Percentiles rank a stretch among this genome's conserved stretches.
Evolutionary conservation across 495 filamentous ascomycete species (phyloP).

Genomic region (Podospora sp.): DNA sequence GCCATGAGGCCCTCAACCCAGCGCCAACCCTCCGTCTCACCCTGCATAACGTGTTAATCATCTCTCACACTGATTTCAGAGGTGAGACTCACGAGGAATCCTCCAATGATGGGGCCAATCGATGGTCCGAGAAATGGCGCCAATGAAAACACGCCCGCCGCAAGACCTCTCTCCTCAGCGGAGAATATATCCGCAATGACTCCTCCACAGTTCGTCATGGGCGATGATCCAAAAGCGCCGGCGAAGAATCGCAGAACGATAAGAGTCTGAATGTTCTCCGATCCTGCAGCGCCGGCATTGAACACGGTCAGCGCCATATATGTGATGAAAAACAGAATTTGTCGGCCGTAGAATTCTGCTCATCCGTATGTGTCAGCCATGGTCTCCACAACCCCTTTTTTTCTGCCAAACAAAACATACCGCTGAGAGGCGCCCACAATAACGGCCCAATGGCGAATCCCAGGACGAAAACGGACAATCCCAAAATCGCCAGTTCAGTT

Average conservation of each 20-base stretch:
- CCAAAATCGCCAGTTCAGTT: slow-evolving; percentile 63
- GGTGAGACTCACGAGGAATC: slow-evolving; percentile 48
- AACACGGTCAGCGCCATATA: slow-evolving; percentile 68
- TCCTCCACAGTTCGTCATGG: slow-evolving; percentile 72
- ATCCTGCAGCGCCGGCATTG: slow-evolving; percentile 64
- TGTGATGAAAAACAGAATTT: slow-evolving; percentile 66
- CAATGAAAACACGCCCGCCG: slow-evolving; percentile 63
- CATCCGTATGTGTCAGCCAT: not conserved
- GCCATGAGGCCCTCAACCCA: slow-evolving; percentile 67
- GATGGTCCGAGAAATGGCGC: slow-evolving; percentile 73
- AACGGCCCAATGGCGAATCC: slow-evolving; percentile 71
- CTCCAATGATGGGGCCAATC: slow-evolving; percentile 60
- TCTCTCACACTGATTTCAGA: not conserved
- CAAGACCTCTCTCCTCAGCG: slow-evolving; percentile 60
- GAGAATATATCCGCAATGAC: slow-evolving; percentile 77
- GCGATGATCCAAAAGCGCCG: slow-evolving; percentile 74
- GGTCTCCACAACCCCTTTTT: slow-evolving; percentile 9
- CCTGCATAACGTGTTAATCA: slow-evolving; percentile 7
- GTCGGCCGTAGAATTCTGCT: slow-evolving; percentile 63
- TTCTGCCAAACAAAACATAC: slow-evolving; percentile 21
- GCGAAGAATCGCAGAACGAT: slow-evolving; percentile 78
- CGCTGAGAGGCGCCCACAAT: slow-evolving; percentile 63
- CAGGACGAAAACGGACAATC: slow-evolving; percentile 73
- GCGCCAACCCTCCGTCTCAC: slow-evolving; percentile 56
- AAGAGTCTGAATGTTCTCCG: slow-evolving; percentile 65